Conservation (phyloP, 1,284 basidiomycete species). For the Kwoniella shivajii region DNA sequence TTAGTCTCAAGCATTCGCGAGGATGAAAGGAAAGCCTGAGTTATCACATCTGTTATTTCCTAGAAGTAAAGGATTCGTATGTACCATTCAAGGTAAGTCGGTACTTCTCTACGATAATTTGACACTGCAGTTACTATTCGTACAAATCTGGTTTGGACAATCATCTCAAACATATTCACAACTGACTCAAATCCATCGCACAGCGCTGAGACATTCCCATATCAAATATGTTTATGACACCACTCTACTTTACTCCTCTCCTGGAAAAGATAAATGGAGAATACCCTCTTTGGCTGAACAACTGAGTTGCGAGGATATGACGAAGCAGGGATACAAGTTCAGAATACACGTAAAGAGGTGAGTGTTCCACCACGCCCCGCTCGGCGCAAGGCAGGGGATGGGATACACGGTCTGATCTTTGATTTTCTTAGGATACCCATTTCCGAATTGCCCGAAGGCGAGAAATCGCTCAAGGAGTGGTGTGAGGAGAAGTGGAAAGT, state of each 20-base stretch:
- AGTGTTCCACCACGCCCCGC: no score
- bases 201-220: constrained; percentile 31
- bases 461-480: constrained; percentile 32
- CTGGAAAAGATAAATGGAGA: constrained; percentile 3
- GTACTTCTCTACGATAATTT: no score
- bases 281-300: constrained; percentile 25
- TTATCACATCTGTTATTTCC: constrained; percentile 27
- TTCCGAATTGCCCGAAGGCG: constrained; percentile 23
- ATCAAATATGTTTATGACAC: constrained; percentile 36
- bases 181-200: background rate
- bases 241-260: constrained; percentile 29
- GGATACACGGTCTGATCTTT: background rate
- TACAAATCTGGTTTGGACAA: background rate
- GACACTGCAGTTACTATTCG: no score
- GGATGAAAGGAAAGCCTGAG: constrained; percentile 21
- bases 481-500: constrained; percentile 34
- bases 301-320: constrained; percentile 21
- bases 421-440: constrained; percentile 20
- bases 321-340: constrained; percentile 28
- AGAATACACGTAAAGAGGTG: constrained; percentile 31
- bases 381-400: no score
- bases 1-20: constrained; percentile 29
- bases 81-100: constrained; percentile 31
- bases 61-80: constrained; percentile 33
- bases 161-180: background rate